Evolutionary conservation across 2,329 filamentous ascomycete species (phyloP), one percentile per base, ranked within the genome.

Genomic region (Neonectria coccinea): DNA sequence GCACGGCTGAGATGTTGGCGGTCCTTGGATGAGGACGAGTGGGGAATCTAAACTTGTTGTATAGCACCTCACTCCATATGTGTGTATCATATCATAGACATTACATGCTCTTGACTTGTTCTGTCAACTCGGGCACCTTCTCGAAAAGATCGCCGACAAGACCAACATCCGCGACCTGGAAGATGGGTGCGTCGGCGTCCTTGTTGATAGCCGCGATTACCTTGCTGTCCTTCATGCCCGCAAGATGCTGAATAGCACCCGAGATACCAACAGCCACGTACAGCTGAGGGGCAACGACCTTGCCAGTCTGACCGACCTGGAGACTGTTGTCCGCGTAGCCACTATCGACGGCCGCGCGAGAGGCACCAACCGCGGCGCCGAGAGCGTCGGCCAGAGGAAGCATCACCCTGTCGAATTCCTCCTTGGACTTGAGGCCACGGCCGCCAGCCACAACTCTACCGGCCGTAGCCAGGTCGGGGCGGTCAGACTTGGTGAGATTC

Each of bases 221-320:
- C 85, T 99, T 99, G 85, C 94, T 97, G 78, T 99, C 96, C 87
- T 99, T 99, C 96, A 99, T 99, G 77, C 96, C 96, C 33, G 96
- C 96, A 81, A 99, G 81, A 85, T 99, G 96, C 83, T 99, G 96
- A 73, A 99, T 99, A 22, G 96, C 96, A 58, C 96, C 96, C 9
- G 93, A 97, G 73, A 99, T 98, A 76, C 96, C 96, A 12, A 95
- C 94, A 58, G 94, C 97, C 72, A 99, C 86, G 79, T 99, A 99
- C 66, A 99, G 84, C 80, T 99, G 91, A 64, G 96, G 96, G 51
- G 96, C 96, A 59, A 99, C 95, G 67, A 98, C 97, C 88, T 99
- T 99, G 75, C 96, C 96, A 14, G 96, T 99, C 85, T 99, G 96
- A 50, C 96, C 96, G 70, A 99, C 95, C 82, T 99, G 96, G 73